Conservation (phyloP, 129 eudicot genomes). For the Lonicera japonica region DNA sequence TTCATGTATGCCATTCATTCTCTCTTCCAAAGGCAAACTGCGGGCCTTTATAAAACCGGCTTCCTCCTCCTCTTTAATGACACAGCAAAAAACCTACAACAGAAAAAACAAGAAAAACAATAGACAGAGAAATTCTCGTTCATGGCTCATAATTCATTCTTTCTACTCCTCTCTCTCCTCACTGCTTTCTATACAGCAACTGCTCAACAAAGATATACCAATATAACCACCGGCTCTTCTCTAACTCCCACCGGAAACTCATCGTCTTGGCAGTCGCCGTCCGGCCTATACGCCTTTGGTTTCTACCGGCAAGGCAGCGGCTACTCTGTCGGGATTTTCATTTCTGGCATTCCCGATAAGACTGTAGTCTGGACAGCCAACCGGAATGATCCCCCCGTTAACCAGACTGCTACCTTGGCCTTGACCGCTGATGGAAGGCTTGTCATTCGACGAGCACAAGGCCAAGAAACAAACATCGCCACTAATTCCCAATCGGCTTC, state of each 20-base stretch:
- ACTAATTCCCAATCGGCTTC: neutral
- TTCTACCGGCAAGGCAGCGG: constrained; percentile 30
- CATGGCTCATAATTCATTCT: no score
- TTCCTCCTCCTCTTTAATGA: no score
- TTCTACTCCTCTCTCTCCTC: no score
- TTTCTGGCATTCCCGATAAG: constrained; percentile 23
- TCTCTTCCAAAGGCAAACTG: no score
- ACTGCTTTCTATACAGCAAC: no score
- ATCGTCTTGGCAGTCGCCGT: constrained; percentile 46
- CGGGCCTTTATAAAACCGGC: no score
- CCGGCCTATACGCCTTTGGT: constrained; percentile 47
- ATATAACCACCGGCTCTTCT: constrained; percentile 17
- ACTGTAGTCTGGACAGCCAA: constrained; percentile 47
- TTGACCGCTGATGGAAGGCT: constrained; percentile 38
- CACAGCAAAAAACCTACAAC: no score
- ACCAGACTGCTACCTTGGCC: constrained; percentile 11
- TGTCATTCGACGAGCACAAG: constrained; percentile 4
- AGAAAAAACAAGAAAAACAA: no score
- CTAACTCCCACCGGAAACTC: constrained; percentile 23
- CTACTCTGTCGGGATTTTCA: constrained; percentile 35
- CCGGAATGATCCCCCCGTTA: constrained; percentile 22
- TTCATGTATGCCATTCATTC: no score
- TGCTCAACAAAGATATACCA: constrained; percentile 2
- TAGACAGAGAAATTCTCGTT: no score
- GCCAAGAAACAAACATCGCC: constrained; percentile 13